Evolutionary conservation across 116 monocot genomes (phyloP).

Genomic region (Dioscorea cayenensis): DNA sequence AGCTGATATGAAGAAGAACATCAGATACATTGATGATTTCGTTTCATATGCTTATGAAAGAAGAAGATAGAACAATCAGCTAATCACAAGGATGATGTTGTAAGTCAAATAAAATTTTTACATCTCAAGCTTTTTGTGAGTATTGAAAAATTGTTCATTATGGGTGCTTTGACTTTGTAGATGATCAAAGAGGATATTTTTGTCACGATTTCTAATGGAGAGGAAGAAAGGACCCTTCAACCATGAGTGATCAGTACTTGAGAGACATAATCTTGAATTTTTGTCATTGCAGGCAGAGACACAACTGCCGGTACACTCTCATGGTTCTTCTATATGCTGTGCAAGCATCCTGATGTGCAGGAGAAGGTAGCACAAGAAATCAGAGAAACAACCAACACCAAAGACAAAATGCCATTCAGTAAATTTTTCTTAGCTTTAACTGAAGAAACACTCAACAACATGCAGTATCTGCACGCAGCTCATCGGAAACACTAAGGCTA

Average conservation of each 20-base stretch:
- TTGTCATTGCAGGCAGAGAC: constrained; percentile 39
- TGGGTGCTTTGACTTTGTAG: constrained; percentile 6
- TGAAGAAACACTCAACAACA: constrained; percentile 15
- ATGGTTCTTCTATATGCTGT: constrained; percentile 44
- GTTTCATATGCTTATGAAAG: constrained; percentile 38
- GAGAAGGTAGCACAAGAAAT: constrained; percentile 31
- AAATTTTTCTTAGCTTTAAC: constrained; percentile 17
- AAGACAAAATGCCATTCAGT: neutral
- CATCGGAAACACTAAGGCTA: constrained; percentile 30
- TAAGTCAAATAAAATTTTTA: constrained; percentile 1
- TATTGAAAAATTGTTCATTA: neutral
- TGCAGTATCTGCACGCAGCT: constrained; percentile 35
- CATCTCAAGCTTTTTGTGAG: neutral
- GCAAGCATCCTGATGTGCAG: constrained; percentile 27
- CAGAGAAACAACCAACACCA: constrained; percentile 1
- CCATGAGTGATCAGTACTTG: constrained; percentile 21
- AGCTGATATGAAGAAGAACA: constrained; percentile 29
- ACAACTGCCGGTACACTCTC: constrained; percentile 29
- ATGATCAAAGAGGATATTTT: constrained; percentile 27
- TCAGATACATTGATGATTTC: constrained; percentile 57
- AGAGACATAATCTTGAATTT: constrained; percentile 36
- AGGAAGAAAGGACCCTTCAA: constrained; percentile 17
- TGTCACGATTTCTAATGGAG: constrained; percentile 29
- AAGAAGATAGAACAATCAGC: constrained; percentile 22
- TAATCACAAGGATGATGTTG: constrained; percentile 7